Evolutionary conservation across 768 basidiomycete genomes (phyloP), one percentile per base, ranked within the genome.

Genomic region (Leucogyrophana mollusca): DNA sequence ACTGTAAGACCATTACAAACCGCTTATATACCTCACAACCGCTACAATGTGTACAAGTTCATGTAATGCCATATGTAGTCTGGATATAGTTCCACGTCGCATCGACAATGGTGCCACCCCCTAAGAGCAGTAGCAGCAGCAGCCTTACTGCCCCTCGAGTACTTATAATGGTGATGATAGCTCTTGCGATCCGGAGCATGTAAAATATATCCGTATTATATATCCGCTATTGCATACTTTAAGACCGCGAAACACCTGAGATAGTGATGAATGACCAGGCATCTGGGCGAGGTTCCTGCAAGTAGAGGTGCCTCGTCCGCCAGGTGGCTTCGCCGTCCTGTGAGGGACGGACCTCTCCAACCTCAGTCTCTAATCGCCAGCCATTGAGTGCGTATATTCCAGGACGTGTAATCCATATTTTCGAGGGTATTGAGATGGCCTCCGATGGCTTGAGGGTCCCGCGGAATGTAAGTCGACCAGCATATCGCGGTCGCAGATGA

Each of bases 311-410:
- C 52, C 71, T 61, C 4, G 69, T 64, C 44, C 49, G 54, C 73
- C 72, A 72, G 14, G 47, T 4, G 9, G 49, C 49, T 21, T 45
- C 39, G n/a, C 45, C 47, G 25, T 38, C 44, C 49, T 44, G 39
- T 20, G 13, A 17, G 16, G 45, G 40, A 18, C 17, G 45, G 17
- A 50, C 52, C 32, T 80, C 74, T 9, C 74, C 71, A n/a, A 86
- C 84, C 43, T 82, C 73, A 1, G 81, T 82, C 55, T 87, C 83
- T 9, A 89, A 54, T 33, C 67, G 70, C 90, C 91, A 95, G 4
- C 78, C 76, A 23, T 76, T 76, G 13, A 91, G 67, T 10, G 68
- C 68, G 59, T 89, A 87, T 18, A 73, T 71, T 10, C 88, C 88
- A 23, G 88, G 80, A 34, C 76, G 75, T 10, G 74, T 65, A 9